Conservation (phyloP, 345 rosid genomes). For the Hypericum perforatum region DNA sequence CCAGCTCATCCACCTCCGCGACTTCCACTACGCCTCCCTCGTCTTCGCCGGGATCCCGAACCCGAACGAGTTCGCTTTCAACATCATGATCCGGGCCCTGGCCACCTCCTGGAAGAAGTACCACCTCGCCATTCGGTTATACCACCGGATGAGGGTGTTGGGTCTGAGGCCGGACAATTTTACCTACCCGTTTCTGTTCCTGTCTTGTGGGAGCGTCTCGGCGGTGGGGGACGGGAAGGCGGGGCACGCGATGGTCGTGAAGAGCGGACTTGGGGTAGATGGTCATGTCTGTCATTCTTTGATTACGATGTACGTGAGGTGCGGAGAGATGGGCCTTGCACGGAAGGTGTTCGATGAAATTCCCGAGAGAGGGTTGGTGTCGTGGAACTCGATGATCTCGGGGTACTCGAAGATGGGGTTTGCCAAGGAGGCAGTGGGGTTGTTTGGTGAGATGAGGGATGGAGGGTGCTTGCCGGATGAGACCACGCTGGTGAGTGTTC, state of each 20-base stretch:
- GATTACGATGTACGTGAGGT: conserved; percentile 49
- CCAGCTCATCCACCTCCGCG: conserved; percentile 48
- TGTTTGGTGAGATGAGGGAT: conserved; percentile 57
- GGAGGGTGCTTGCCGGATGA: conserved; percentile 57
- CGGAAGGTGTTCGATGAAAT: conserved; percentile 75
- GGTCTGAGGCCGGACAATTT: conserved; percentile 58
- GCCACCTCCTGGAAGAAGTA: conserved; percentile 46
- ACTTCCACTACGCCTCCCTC: conserved; percentile 45
- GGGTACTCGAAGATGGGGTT: conserved; percentile 65
- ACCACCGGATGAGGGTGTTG: conserved; percentile 41
- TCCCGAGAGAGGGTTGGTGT: conserved; percentile 44
- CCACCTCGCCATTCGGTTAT: conserved; percentile 33
- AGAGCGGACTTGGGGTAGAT: conserved; percentile 46
- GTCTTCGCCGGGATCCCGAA: conserved; percentile 43
- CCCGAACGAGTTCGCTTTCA: conserved; percentile 67
- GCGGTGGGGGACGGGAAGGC: conserved; percentile 37
- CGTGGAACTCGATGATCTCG: conserved; percentile 91
- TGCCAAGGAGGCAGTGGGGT: conserved; percentile 43
- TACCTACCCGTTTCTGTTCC: conserved; percentile 65
- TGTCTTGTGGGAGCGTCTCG: conserved; percentile 46
- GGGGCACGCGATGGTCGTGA: conserved; percentile 49
- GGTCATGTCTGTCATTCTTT: conserved; percentile 54
- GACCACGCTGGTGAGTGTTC: conserved; percentile 71
- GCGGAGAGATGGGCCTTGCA: conserved; percentile 28
- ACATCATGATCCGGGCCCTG: conserved; percentile 68